A percentile compares a stretch with the other conserved stretches of the same genome.
Evolutionary conservation across 805 yeast genomes (phyloP).

Genomic region (Osmozyma mogii): DNA sequence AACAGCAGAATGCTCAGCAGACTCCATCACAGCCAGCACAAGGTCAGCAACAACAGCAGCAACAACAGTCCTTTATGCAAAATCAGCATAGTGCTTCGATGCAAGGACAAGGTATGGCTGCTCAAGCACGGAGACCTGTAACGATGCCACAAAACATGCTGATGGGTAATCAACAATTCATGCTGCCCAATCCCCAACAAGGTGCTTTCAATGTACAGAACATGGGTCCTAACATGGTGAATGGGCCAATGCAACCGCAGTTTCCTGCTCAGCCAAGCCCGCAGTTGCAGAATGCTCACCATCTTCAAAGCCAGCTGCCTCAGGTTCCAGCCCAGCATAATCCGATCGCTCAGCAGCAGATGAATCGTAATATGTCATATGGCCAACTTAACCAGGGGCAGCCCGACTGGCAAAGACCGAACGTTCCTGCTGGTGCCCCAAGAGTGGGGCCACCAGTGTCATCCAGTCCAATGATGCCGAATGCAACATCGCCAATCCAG

Average conservation of each 20-base stretch:
- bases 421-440: conserved; percentile 1
- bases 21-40: neutral
- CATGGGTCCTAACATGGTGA: conserved; percentile 3
- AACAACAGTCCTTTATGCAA: conserved; percentile 5
- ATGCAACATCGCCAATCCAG: conserved; percentile 7
- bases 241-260: conserved; percentile 7
- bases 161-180: conserved; percentile 4
- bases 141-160: no score
- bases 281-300: conserved; percentile 2
- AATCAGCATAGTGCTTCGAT: no score
- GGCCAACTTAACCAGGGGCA: conserved; percentile 5
- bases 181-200: conserved; percentile 4
- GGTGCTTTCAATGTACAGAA: conserved; percentile 1
- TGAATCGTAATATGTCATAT: conserved; percentile 4
- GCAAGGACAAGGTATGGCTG: no score
- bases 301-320: conserved; percentile 1
- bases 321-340: conserved; percentile 1
- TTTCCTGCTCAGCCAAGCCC: conserved; percentile 2
- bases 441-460: conserved; percentile 1
- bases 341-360: conserved; percentile 2
- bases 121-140: no score
- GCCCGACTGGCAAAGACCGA: conserved; percentile 2
- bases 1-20: conserved; percentile 10
- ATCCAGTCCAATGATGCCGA: conserved; percentile 10
- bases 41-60: conserved; percentile 4